Percentiles rank a stretch among this genome's conserved stretches.
phyloP scores from a whole-genome alignment of 768 basidiomycete species.

The Lentinula guzmanii region DNA sequence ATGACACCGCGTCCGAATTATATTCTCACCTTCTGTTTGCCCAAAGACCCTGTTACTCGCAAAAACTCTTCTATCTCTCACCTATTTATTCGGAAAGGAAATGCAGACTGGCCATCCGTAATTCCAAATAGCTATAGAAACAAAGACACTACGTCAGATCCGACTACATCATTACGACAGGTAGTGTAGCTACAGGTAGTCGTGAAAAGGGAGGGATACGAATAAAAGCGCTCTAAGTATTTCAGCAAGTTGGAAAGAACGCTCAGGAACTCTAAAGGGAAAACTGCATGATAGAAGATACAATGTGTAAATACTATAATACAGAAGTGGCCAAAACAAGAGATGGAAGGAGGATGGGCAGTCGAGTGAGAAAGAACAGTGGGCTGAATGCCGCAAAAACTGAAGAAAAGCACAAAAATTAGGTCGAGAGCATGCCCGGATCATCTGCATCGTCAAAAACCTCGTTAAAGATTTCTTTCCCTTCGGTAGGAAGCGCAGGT shows the following conservation, averaged over 20 bases:
- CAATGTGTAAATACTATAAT: not conserved
- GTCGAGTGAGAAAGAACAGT: no score
- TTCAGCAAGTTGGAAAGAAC: not conserved
- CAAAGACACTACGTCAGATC: not conserved
- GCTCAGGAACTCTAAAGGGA: not conserved
- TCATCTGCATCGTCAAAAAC: conserved; percentile 65
- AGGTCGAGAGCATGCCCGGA: conserved; percentile 73
- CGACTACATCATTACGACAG: not conserved
- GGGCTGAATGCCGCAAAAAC: no score
- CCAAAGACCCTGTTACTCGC: no score
- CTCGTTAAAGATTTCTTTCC: conserved; percentile 75
- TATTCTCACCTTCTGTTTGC: no score
- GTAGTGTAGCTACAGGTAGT: not conserved
- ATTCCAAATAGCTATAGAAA: not conserved
- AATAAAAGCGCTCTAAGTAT: not conserved
- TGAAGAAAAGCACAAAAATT: not conserved
- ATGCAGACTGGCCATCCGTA: no score
- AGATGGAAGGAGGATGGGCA: not conserved
- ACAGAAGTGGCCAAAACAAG: not conserved
- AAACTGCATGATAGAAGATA: not conserved
- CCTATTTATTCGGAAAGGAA: no score
- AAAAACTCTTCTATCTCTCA: no score
- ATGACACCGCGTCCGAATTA: no score
- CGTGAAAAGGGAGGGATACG: not conserved
- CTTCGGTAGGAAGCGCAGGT: conserved; percentile 59